phyloP scores from a whole-genome alignment of 305 asterid genomes.

The Fraxinus velutina region DNA sequence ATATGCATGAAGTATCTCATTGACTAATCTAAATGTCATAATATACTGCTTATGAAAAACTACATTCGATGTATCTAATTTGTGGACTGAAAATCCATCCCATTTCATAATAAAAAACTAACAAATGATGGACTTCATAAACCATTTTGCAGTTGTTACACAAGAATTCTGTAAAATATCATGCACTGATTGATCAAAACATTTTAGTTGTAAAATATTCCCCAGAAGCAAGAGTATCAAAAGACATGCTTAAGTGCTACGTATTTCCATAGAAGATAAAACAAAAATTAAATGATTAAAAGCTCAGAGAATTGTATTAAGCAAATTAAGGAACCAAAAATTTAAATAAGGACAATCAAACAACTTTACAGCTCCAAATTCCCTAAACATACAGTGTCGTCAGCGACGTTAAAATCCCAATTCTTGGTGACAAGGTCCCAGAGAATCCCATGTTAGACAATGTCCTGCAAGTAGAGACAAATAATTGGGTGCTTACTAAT shows the following conservation, averaged over 20 bases:
- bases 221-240: not conserved
- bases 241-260: not conserved
- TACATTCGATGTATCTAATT: not conserved
- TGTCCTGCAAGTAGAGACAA: conserved; percentile 49
- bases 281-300: not conserved
- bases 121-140: not conserved
- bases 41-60: not conserved
- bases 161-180: not conserved
- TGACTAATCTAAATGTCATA: not conserved
- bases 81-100: not conserved
- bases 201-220: not conserved
- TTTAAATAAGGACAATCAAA: conserved; percentile 20
- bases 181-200: not conserved
- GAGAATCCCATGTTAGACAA: conserved; percentile 85
- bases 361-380: conserved; percentile 20
- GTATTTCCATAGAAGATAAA: not conserved
- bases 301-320: conserved; percentile 4
- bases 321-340: not conserved
- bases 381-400: conserved; percentile 60
- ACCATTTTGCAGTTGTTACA: not conserved
- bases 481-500: not conserved
- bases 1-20: not conserved
- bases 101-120: not conserved
- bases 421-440: conserved; percentile 67
- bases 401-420: conserved; percentile 57